Evolutionary conservation across 2,329 filamentous ascomycete species (phyloP).

Genomic region (Ascochyta clinopodiicola): DNA sequence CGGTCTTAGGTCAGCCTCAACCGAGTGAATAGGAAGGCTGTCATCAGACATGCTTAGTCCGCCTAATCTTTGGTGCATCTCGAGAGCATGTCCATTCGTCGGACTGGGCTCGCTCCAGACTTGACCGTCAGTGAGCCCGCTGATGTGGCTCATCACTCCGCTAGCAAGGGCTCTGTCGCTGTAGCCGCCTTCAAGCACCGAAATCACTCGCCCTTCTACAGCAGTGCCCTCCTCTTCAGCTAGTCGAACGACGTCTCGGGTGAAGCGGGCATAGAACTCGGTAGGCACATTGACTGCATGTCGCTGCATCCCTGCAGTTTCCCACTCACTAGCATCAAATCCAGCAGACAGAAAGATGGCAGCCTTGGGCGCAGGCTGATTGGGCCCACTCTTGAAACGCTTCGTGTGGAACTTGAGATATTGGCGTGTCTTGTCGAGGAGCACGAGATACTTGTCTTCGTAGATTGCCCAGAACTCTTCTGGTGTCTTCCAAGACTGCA

Average conservation of each 20-base stretch:
- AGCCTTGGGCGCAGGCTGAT: slow-evolving; percentile 72
- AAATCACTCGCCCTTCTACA: slow-evolving; percentile 85
- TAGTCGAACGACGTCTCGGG: slow-evolving; percentile 81
- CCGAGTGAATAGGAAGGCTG: slow-evolving; percentile 23
- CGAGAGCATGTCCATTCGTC: slow-evolving; percentile 59
- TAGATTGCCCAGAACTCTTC: slow-evolving; percentile 91
- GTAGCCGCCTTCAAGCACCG: slow-evolving; percentile 94
- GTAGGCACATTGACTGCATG: slow-evolving; percentile 96
- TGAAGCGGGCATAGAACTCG: slow-evolving; percentile 92
- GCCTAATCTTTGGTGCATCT: slow-evolving; percentile 63
- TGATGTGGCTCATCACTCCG: slow-evolving; percentile 87
- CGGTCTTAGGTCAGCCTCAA: slow-evolving; percentile 26
- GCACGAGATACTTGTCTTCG: slow-evolving; percentile 73
- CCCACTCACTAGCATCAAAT: slow-evolving; percentile 96
- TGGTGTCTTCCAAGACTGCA: slow-evolving; percentile 83
- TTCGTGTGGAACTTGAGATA: slow-evolving; percentile 79
- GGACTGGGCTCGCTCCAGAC: slow-evolving; percentile 38
- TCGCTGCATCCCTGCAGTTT: slow-evolving; percentile 89
- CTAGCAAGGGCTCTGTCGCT: slow-evolving; percentile 89
- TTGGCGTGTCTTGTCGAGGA: slow-evolving; percentile 80
- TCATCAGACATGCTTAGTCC: slow-evolving; percentile 46
- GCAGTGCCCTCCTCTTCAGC: slow-evolving; percentile 79
- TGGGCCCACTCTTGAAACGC: slow-evolving; percentile 63
- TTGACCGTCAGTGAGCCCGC: slow-evolving; percentile 73
- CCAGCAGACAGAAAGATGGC: slow-evolving; percentile 95